A percentile compares a stretch with the other conserved stretches of the same genome.
Conservation (phyloP, 2,329 filamentous ascomycete species). For the Exophiala viscosa region DNA sequence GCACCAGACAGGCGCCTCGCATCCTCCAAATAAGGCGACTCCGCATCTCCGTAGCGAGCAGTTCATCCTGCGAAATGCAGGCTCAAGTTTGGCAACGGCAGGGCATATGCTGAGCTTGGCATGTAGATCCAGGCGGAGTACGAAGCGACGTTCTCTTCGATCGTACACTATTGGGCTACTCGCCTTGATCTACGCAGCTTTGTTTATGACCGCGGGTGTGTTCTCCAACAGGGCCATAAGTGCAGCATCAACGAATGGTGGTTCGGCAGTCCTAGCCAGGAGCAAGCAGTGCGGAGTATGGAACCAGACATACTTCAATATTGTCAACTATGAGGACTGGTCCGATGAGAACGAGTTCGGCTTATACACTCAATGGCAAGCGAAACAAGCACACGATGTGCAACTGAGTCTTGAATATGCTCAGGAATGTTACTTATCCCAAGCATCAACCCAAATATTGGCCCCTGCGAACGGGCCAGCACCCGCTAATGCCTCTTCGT, state of each 20-base stretch:
- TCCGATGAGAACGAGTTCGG: conserved; percentile 6
- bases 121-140: conserved; percentile 13
- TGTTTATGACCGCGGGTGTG: conserved; percentile 11
- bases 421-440: conserved; percentile 21
- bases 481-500: background rate
- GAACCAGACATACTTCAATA: conserved; percentile 17
- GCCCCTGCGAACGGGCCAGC: conserved; percentile 1
- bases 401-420: conserved; percentile 23
- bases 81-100: conserved; percentile 10
- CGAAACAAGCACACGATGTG: conserved; percentile 15
- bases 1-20: conserved; percentile 10
- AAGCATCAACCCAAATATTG: background rate
- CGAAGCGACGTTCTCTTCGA: conserved; percentile 9
- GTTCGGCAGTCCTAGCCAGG: conserved; percentile 10
- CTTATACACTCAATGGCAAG: conserved; percentile 6
- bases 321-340: background rate
- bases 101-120: conserved; percentile 14
- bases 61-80: conserved; percentile 23
- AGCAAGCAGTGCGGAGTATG: conserved; percentile 20
- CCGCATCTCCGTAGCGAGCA: conserved; percentile 21
- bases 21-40: conserved; percentile 3
- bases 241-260: conserved; percentile 7
- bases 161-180: conserved; percentile 11
- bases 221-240: conserved; percentile 22
- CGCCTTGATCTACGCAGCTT: conserved; percentile 14